Conservation (phyloP, 441 rosid genomes). For the Corymbia citriodora region DNA sequence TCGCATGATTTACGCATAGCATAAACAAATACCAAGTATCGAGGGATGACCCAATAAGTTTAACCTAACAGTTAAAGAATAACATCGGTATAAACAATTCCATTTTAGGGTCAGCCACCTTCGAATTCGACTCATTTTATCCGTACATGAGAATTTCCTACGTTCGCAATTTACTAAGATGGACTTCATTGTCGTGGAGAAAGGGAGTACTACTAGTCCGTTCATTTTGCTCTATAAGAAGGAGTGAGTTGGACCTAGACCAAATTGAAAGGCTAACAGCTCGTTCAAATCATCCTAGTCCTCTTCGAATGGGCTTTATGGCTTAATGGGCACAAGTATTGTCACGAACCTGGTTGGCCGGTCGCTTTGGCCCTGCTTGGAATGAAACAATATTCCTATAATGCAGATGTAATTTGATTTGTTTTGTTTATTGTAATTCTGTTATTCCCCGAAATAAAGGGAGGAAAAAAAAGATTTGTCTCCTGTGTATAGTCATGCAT, state of each 20-base stretch:
- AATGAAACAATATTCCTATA: neutral
- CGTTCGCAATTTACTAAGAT: rapidly evolving
- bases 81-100: rapidly evolving
- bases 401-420: neutral
- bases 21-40: too few species aligned
- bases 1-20: too few species aligned
- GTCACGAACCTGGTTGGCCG: neutral
- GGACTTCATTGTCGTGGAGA: too few species aligned
- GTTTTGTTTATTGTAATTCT: neutral
- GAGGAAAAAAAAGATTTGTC: neutral
- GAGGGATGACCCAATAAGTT: too few species aligned
- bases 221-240: too few species aligned
- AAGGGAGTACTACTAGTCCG: neutral
- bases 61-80: too few species aligned
- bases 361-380: neutral
- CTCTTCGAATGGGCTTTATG: neutral
- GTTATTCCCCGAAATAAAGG: neutral
- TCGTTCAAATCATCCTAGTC: too few species aligned
- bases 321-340: neutral
- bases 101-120: rapidly evolving
- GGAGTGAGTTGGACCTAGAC: rapidly evolving
- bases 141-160: too few species aligned
- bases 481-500: neutral
- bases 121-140: too few species aligned
- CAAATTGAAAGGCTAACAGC: neutral